phyloP scores from a whole-genome alignment of 352 stramenopile species.

The Lagenidium giganteum region DNA sequence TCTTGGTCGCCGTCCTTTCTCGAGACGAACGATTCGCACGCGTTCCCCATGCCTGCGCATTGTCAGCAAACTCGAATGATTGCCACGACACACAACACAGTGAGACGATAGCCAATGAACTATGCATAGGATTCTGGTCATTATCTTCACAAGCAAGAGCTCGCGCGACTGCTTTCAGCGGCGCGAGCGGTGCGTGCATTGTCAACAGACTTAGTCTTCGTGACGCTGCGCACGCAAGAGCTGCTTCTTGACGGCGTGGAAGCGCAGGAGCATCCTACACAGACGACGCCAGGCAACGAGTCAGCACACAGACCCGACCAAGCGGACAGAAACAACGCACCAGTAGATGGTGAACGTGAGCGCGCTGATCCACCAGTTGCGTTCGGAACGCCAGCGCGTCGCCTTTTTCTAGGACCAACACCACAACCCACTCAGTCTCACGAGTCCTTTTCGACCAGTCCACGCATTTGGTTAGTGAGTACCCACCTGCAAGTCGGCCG shows the following conservation, averaged over 20 bases:
- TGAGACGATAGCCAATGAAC: too few species aligned
- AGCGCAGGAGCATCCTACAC: constrained; percentile 70
- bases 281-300: background rate
- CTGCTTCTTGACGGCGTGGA: constrained; percentile 80
- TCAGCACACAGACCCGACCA: constrained; percentile 1
- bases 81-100: too few species aligned
- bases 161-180: background rate
- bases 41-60: too few species aligned
- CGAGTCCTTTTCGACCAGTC: background rate
- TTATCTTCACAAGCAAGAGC: background rate
- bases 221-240: constrained; percentile 55
- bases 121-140: too few species aligned
- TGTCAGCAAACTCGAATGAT: too few species aligned
- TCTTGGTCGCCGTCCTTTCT: too few species aligned
- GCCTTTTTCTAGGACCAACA: constrained; percentile 73
- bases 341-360: constrained; percentile 85
- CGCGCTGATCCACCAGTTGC: constrained; percentile 85
- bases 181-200: too few species aligned
- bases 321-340: constrained; percentile 18
- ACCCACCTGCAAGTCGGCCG: constrained; percentile 61
- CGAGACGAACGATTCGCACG: too few species aligned
- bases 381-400: constrained; percentile 64
- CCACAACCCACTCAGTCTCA: background rate
- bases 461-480: too few species aligned
- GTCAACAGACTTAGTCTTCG: constrained; percentile 62